Evolutionary conservation across 2,329 filamentous ascomycete genomes (phyloP).

Genomic region (Penicillium polonicum): DNA sequence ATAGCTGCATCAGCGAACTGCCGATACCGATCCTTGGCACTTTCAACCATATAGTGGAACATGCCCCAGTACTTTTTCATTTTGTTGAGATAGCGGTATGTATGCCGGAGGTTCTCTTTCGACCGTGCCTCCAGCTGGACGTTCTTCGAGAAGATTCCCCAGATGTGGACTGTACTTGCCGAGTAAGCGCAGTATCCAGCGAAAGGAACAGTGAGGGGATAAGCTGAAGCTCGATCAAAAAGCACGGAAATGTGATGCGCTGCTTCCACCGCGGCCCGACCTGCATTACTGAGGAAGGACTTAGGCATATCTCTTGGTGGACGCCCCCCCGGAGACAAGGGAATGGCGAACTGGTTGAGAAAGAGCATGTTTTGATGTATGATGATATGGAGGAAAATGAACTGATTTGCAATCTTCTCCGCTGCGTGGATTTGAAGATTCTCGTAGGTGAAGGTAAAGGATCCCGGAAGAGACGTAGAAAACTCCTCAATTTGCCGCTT

Average conservation of each 20-base stretch:
- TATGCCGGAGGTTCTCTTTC: conserved; percentile 80
- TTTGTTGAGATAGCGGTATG: conserved; percentile 84
- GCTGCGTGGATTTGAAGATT: conserved; percentile 83
- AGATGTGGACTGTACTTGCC: conserved; percentile 90
- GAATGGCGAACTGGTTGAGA: conserved; percentile 81
- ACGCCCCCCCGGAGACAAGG: conserved; percentile 62
- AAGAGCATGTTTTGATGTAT: conserved; percentile 89
- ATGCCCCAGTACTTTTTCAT: conserved; percentile 99
- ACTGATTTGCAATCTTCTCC: conserved; percentile 84
- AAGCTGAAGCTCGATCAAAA: conserved; percentile 74
- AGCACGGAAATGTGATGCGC: conserved; percentile 84
- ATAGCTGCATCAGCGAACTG: conserved; percentile 78
- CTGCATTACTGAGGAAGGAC: conserved; percentile 73
- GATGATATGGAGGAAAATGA: conserved; percentile 85
- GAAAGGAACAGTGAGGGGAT: conserved; percentile 84
- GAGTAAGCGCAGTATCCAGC: conserved; percentile 93
- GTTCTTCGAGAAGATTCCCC: conserved; percentile 86
- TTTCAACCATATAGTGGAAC: conserved; percentile 96
- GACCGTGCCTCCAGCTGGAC: conserved; percentile 70
- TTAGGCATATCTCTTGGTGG: conserved; percentile 70
- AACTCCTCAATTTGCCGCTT: conserved; percentile 71
- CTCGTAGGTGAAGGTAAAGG: conserved; percentile 71
- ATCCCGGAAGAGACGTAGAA: conserved; percentile 65
- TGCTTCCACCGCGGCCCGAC: conserved; percentile 73
- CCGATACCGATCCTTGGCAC: conserved; percentile 83